Conservation (phyloP, 768 basidiomycete species). For the Guyanaporus albipodus region DNA sequence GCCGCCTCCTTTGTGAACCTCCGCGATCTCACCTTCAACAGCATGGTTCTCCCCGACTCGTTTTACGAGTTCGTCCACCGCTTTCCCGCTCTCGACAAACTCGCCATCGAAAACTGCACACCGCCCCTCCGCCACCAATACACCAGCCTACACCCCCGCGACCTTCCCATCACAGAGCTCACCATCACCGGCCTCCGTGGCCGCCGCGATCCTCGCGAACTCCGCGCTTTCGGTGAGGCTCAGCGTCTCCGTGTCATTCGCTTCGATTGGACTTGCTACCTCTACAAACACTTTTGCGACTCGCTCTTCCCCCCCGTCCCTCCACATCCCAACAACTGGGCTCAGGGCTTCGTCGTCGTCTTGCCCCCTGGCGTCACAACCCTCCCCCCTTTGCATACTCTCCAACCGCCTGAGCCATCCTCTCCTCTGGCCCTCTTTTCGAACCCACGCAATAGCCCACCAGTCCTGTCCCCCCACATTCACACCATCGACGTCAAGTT, state of each 20-base stretch:
- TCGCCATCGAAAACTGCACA: conserved; percentile 42
- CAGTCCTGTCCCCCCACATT: conserved; percentile 21
- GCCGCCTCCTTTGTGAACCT: conserved; percentile 32
- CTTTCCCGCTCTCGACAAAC: conserved; percentile 35
- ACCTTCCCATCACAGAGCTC: conserved; percentile 42
- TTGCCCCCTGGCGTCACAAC: conserved; percentile 5
- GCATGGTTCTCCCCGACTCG: conserved; percentile 35
- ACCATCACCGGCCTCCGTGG: conserved; percentile 37
- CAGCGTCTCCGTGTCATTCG: conserved; percentile 38
- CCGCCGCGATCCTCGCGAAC: conserved; percentile 20
- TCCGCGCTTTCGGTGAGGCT: conserved; percentile 35
- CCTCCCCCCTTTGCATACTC: conserved; percentile 6
- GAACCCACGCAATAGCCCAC: conserved; percentile 14
- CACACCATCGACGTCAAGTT: conserved; percentile 31
- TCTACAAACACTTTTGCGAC: conserved; percentile 30
- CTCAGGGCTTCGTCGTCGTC: conserved; percentile 10
- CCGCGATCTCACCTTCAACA: conserved; percentile 34
- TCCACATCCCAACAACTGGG: conserved; percentile 9
- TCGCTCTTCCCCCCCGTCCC: background rate
- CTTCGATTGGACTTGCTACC: conserved; percentile 41
- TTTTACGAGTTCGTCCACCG: conserved; percentile 35
- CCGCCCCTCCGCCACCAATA: conserved; percentile 20
- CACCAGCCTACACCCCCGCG: conserved; percentile 25
- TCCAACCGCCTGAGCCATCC: background rate
- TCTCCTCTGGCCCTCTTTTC: conserved; percentile 7